Evolutionary conservation across 306 rosid species (phyloP).

Genomic region (Quillaja saponaria): DNA sequence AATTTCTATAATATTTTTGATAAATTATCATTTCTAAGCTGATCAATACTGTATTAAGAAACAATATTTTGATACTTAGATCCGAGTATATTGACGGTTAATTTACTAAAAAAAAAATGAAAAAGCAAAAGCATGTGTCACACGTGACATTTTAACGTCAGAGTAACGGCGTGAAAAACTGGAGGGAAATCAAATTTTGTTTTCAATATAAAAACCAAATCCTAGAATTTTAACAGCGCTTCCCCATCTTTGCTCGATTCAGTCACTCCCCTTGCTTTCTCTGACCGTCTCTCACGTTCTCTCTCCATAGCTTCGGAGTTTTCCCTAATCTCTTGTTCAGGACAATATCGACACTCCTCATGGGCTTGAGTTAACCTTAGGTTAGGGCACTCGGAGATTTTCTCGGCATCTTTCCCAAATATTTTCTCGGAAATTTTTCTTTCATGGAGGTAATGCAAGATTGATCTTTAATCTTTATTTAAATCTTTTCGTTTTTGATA

Average conservation of each 20-base stretch:
- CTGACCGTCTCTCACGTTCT: not conserved
- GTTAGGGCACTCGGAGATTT: not conserved
- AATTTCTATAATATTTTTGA: too few species aligned
- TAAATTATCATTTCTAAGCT: too few species aligned
- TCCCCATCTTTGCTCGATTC: not conserved
- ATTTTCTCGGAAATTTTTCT: not conserved
- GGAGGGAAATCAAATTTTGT: conserved; percentile 39
- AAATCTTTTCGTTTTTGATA: not conserved
- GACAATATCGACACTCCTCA: conserved; percentile 7
- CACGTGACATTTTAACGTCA: too few species aligned
- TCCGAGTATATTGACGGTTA: too few species aligned
- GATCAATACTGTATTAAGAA: too few species aligned
- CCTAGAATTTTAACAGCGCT: conserved; percentile 2
- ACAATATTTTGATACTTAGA: too few species aligned
- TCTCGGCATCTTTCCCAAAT: not conserved
- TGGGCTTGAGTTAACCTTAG: not conserved
- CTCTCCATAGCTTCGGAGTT: not conserved
- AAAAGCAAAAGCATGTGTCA: too few species aligned
- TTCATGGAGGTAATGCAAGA: conserved; percentile 18
- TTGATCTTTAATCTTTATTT: not conserved
- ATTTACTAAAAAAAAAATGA: too few species aligned
- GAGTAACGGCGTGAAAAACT: conserved; percentile 30
- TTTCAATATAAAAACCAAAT: conserved; percentile 18
- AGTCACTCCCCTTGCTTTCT: not conserved
- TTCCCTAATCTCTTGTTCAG: conserved; percentile 11